These are phyloP conservation scores for Schwanniomyces polymorphus DNA, from an alignment of 805 yeast genomes.

Conservation along the genomic window DNA sequence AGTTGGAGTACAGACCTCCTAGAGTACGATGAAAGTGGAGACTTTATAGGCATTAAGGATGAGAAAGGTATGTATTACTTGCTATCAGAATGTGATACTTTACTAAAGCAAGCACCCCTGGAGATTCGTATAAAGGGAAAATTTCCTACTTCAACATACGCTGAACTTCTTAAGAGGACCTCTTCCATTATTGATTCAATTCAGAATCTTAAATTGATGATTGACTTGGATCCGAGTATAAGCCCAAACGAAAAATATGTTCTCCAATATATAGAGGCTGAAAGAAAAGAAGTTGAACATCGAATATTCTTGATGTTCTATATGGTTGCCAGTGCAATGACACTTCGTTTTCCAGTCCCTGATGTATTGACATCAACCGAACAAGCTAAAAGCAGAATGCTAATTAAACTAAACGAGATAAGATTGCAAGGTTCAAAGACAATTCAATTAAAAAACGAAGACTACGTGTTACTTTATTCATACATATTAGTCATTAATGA, in stretches of 20 bases:
- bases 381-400: constrained; percentile 68
- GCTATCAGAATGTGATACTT: constrained; percentile 57
- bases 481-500: constrained; percentile 71
- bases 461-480: constrained; percentile 74
- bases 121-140: constrained; percentile 75
- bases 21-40: constrained; percentile 29
- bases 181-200: constrained; percentile 70
- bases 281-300: constrained; percentile 68
- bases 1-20: constrained; percentile 79
- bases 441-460: constrained; percentile 54
- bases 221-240: constrained; percentile 59
- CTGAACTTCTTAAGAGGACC: constrained; percentile 52
- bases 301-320: constrained; percentile 75
- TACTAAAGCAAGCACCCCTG: constrained; percentile 69
- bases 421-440: constrained; percentile 30
- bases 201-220: constrained; percentile 70
- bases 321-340: constrained; percentile 74
- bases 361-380: constrained; percentile 74
- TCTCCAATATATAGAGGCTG: constrained; percentile 52
- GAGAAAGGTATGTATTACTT: constrained; percentile 50
- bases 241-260: constrained; percentile 55
- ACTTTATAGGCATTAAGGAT: constrained; percentile 46
- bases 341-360: constrained; percentile 76
- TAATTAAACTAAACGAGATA: constrained; percentile 62
- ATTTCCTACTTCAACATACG: constrained; percentile 58